These are phyloP conservation scores for Tritrichomonas musculus DNA, from an alignment of 208 protist genomes.

Conservation along the genomic window DNA sequence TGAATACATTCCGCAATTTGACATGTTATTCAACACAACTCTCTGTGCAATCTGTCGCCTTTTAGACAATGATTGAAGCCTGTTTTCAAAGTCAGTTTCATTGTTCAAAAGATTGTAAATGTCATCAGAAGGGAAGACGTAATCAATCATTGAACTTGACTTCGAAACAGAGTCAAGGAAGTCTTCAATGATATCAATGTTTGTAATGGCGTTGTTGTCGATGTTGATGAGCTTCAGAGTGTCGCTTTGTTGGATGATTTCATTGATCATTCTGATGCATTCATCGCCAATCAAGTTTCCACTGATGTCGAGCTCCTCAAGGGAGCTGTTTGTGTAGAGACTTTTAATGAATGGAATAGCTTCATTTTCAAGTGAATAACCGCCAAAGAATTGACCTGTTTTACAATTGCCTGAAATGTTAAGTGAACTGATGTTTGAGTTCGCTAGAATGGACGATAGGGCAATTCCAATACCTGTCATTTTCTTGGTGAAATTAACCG, in stretches of 20 bases:
- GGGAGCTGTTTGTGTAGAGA: neutral
- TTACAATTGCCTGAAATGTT: neutral
- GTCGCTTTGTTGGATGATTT: neutral
- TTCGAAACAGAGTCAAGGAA: neutral
- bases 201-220: neutral
- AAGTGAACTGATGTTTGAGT: neutral
- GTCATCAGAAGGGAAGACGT: neutral
- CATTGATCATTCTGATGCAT: neutral
- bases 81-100: neutral
- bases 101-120: neutral
- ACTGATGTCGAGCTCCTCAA: neutral
- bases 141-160: neutral
- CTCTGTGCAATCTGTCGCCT: neutral
- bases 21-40: neutral
- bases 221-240: neutral
- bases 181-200: neutral
- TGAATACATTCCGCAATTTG: neutral
- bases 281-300: neutral
- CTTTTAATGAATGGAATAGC: neutral
- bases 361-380: neutral
- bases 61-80: neutral
- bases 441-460: neutral
- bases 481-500: neutral
- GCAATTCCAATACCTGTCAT: neutral
- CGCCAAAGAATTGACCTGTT: too few species aligned